Evolutionary conservation across 1,284 basidiomycete genomes (phyloP).

Genomic region (Ganoderma sinense): DNA sequence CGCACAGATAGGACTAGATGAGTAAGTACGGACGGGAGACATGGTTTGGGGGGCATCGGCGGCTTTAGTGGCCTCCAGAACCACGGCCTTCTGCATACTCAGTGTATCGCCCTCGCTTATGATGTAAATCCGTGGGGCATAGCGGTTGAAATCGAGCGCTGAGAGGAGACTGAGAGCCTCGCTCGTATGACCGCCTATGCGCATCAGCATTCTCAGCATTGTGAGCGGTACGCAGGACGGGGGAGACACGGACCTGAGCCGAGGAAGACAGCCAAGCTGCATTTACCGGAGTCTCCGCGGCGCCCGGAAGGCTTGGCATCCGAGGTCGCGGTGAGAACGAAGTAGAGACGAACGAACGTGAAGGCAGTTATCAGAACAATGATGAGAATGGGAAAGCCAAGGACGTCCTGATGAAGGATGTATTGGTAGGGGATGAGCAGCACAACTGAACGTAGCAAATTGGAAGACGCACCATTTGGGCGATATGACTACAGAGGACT

Average conservation of each 20-base stretch:
- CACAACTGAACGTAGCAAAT: neutral
- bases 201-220: constrained; percentile 12
- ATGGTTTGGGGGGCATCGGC: constrained; percentile 16
- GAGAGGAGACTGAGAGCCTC: constrained; percentile 87
- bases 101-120: constrained; percentile 85
- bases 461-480: constrained; percentile 1
- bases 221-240: neutral
- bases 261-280: constrained; percentile 66
- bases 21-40: constrained; percentile 32
- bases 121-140: constrained; percentile 83
- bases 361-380: constrained; percentile 17
- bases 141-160: constrained; percentile 79
- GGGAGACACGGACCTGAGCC: constrained; percentile 59
- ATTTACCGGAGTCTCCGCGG: constrained; percentile 37
- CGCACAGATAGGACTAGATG: constrained; percentile 6
- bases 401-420: constrained; percentile 12
- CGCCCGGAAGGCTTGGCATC: constrained; percentile 18
- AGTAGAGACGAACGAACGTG: constrained; percentile 36
- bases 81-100: constrained; percentile 75
- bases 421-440: neutral
- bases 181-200: constrained; percentile 90
- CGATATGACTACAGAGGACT: neutral
- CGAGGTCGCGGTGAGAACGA: constrained; percentile 22
- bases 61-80: constrained; percentile 63
- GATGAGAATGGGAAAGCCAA: constrained; percentile 14